Base-by-base conservation (phyloP, 305 asterid species). In the Fraxinus xanthoxyloides region DNA sequence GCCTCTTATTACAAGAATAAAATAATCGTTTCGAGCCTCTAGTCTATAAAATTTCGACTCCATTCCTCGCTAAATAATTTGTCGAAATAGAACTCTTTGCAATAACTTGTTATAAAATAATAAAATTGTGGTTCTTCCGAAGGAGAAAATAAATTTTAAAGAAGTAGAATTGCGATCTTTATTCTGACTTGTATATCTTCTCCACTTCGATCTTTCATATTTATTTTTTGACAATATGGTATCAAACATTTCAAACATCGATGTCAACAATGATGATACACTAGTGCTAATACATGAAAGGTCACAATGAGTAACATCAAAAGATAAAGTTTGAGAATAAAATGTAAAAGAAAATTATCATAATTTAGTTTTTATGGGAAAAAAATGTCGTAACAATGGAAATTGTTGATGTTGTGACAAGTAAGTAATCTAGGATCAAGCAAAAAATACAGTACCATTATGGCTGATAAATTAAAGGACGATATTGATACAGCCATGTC, bases 391-490 rank as follows among this genome's bases (percentile, higher is more conserved):
- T 36, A 7, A 8, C 23, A 36, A 4, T 21, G 61, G 80, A 78
- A 67, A 69, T 78, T 78, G 80, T 75, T 28, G 87, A 78, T 73
- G 48, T 5, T 3, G 72, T 31, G 63, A 79, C 35, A 9, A 35
- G 4, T 51, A 10, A 10, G 8, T 17, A 4, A 32, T 23, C 13
- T 76, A 46, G 24, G 24, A 61, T 48, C 34, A 23, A 76, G 76
- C 23, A 19, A 54, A 77, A 51, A 67, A 2, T 13, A 65, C 9
- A 75, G 34, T 72, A 77, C 32, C 51, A 70, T 36, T 10, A 5
- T 48, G 12, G 30, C 5, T 43, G 26, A 15, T 75, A 59, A 59
- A 59, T 72, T 2, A 8, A 46, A 67, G 74, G 36, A 67, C 74
- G 13, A 40, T 43, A 36, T 79, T 38, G 30, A 61, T 31, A 32